Percentiles rank a stretch among this genome's conserved stretches.
These are phyloP conservation scores for Triticum aestivum DNA, from an alignment of 176 grass and related monocot genomes.

Conservation along the genomic window IWGSC_CS_RefSeq_v2.1 NC_057804.1:490263195-490263694, in stretches of 20 bases:
- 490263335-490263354: constrained; percentile 32
- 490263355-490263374: neutral
- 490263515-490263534: neutral
- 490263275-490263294: neutral
- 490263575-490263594: constrained; percentile 37
- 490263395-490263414: constrained; percentile 21
- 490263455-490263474: neutral
- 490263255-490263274: neutral
- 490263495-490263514: neutral
- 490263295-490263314: neutral
- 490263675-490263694: neutral
- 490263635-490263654: neutral
- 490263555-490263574: constrained; percentile 28
- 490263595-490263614: neutral
- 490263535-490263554: neutral
- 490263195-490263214: neutral
- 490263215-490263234: neutral
- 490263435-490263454: neutral
- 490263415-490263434: neutral
- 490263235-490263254: neutral
- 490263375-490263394: neutral
- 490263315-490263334: constrained; percentile 7
- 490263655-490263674: constrained; percentile 11
- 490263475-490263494: neutral
- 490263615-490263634: neutral